Evolutionary conservation across 768 basidiomycete genomes (phyloP).

Genomic region (Ephemerocybe angulata): DNA sequence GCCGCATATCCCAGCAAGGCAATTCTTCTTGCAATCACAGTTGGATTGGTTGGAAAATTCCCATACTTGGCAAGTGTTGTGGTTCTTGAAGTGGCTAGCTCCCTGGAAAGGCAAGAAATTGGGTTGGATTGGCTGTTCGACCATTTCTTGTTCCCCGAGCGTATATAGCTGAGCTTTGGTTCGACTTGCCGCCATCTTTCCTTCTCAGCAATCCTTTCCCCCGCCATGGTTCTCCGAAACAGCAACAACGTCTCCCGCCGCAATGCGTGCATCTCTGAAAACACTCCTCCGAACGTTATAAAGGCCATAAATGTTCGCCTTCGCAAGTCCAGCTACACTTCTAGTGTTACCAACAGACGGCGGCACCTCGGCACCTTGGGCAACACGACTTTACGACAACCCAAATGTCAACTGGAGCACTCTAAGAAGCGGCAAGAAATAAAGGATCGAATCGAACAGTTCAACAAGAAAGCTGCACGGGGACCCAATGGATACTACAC

Average conservation of each 20-base stretch:
- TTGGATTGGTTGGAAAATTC: conserved; percentile 1
- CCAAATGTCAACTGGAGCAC: too few relatives aligned
- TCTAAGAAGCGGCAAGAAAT: too few relatives aligned
- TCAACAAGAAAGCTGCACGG: too few relatives aligned
- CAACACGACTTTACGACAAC: too few relatives aligned
- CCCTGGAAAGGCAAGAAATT: neutral
- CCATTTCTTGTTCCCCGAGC: neutral
- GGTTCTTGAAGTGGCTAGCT: neutral
- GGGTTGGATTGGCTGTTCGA: conserved; percentile 1
- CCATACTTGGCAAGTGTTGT: neutral
- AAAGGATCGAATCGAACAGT: too few relatives aligned
- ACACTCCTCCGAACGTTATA: neutral
- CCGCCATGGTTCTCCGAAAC: neutral
- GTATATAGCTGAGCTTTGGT: neutral
- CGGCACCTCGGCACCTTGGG: neutral
- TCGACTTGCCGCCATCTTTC: neutral
- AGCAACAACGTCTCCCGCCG: neutral
- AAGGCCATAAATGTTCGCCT: neutral
- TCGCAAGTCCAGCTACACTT: neutral
- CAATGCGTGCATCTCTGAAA: neutral
- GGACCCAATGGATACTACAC: too few relatives aligned
- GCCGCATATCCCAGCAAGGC: conserved; percentile 1
- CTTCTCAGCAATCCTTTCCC: neutral
- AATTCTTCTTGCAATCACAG: neutral
- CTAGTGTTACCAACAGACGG: neutral